Conservation (phyloP, 257 asterid genomes). For the Cordia subcordata region DNA sequence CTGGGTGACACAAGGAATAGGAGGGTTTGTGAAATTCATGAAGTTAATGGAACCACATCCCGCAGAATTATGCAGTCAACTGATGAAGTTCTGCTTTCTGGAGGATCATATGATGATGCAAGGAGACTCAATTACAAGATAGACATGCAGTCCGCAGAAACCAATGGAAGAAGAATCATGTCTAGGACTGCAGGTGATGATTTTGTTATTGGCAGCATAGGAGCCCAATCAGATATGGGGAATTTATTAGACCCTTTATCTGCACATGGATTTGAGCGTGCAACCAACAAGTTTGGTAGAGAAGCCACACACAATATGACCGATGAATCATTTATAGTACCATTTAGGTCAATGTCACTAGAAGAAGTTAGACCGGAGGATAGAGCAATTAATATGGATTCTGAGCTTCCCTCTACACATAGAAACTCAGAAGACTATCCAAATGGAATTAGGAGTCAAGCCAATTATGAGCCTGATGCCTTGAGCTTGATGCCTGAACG, state of each 20-base stretch:
- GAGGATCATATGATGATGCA: slow-evolving; percentile 28
- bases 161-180: slow-evolving; percentile 48
- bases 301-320: slow-evolving; percentile 42
- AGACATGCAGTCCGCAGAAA: slow-evolving; percentile 51
- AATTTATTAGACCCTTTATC: slow-evolving; percentile 51
- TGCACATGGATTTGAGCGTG: slow-evolving; percentile 38
- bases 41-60: slow-evolving; percentile 30
- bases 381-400: slow-evolving; percentile 62
- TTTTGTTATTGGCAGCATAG: slow-evolving; percentile 44
- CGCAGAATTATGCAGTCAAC: slow-evolving; percentile 37
- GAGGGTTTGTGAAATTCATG: slow-evolving; percentile 31
- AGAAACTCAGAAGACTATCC: slow-evolving; percentile 39
- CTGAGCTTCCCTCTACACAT: slow-evolving; percentile 56
- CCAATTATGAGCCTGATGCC: slow-evolving; percentile 73
- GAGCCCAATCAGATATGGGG: slow-evolving; percentile 31
- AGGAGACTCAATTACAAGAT: slow-evolving; percentile 29
- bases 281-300: slow-evolving; percentile 30
- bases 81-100: slow-evolving; percentile 43
- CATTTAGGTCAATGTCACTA: slow-evolving; percentile 68
- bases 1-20: slow-evolving; percentile 38
- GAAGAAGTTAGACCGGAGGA: slow-evolving; percentile 47
- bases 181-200: slow-evolving; percentile 52
- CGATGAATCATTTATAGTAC: slow-evolving; percentile 77
- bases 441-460: slow-evolving; percentile 35
- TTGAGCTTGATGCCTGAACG: slow-evolving; percentile 82